These are phyloP conservation scores for Sugiyamaella grinbergsii DNA, from an alignment of 1,139 yeast species.

Conservation along the genomic window DNA sequence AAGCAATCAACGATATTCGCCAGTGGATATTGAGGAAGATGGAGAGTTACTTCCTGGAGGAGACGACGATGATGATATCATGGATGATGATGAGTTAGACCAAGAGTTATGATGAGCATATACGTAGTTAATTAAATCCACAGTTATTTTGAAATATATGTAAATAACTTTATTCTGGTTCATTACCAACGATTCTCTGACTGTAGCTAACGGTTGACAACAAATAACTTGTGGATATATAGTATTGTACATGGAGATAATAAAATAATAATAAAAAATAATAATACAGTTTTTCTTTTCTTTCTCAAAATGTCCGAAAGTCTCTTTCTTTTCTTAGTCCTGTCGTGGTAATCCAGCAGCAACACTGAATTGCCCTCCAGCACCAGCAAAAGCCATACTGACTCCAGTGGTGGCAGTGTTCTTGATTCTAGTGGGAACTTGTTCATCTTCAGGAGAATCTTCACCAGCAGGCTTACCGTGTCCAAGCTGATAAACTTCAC, in stretches of 20 bases:
- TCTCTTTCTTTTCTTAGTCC: neutral
- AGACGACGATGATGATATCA: conserved; percentile 34
- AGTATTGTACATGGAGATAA: conserved; percentile 2
- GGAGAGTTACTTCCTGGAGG: conserved; percentile 33
- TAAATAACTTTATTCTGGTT: neutral
- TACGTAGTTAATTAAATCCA: too few species aligned
- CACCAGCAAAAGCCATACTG: conserved; percentile 69
- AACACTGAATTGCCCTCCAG: conserved; percentile 94
- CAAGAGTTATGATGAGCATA: conserved; percentile 16
- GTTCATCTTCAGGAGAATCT: conserved; percentile 51
- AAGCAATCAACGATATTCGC: conserved; percentile 29
- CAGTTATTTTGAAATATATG: too few species aligned
- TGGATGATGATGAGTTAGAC: conserved; percentile 29
- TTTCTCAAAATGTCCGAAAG: too few species aligned
- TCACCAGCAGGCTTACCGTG: conserved; percentile 83
- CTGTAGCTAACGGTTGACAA: too few species aligned
- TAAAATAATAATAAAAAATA: neutral
- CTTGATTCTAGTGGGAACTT: conserved; percentile 70
- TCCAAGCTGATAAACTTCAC: conserved; percentile 94
- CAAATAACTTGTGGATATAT: too few species aligned
- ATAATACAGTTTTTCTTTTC: neutral
- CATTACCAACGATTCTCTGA: too few species aligned
- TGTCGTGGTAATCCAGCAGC: conserved; percentile 63
- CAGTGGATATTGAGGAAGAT: conserved; percentile 36
- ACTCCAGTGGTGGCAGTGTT: conserved; percentile 90